These are phyloP conservation scores for Aspergillus avenaceus DNA, from an alignment of 495 filamentous ascomycete species.

Conservation along the genomic window DNA sequence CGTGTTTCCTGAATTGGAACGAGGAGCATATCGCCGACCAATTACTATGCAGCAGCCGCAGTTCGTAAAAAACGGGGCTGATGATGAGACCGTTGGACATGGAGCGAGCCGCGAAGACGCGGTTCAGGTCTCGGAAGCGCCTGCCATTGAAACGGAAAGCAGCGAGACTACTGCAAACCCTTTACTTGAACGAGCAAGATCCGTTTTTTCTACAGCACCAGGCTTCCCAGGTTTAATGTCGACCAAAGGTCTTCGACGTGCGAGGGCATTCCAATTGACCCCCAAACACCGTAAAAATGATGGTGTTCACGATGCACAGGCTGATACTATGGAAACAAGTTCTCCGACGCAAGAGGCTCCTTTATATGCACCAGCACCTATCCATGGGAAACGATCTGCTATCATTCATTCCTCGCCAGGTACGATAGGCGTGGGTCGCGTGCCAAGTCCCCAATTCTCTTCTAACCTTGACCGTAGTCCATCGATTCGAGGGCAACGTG, in stretches of 20 bases:
- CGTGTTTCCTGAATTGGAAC: conserved; percentile 37
- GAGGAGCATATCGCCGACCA: conserved; percentile 31
- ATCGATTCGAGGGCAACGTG: conserved; percentile 36
- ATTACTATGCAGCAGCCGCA: conserved; percentile 14
- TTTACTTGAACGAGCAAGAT: conserved; percentile 8
- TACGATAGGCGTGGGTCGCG: conserved; percentile 8
- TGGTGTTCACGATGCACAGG: conserved; percentile 3
- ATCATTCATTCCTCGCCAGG: conserved; percentile 52
- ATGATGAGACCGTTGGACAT: conserved; percentile 42
- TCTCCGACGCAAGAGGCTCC: conserved; percentile 6
- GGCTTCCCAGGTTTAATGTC: not conserved
- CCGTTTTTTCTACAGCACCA: not conserved
- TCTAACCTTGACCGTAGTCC: conserved; percentile 32
- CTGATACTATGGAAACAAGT: conserved; percentile 6
- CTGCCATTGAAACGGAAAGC: conserved; percentile 21
- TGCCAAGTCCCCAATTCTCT: conserved; percentile 12
- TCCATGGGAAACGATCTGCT: conserved; percentile 48
- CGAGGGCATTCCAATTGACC: not conserved
- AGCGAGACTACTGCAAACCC: conserved; percentile 10
- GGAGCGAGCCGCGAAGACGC: conserved; percentile 46
- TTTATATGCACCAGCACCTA: conserved; percentile 16
- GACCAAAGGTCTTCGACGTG: not conserved
- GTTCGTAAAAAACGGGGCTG: conserved; percentile 43
- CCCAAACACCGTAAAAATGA: not conserved
- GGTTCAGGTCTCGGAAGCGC: conserved; percentile 49